Base-by-base conservation (phyloP, 78 protist species). In the Planoprotostelium fungivorum region DNA sequence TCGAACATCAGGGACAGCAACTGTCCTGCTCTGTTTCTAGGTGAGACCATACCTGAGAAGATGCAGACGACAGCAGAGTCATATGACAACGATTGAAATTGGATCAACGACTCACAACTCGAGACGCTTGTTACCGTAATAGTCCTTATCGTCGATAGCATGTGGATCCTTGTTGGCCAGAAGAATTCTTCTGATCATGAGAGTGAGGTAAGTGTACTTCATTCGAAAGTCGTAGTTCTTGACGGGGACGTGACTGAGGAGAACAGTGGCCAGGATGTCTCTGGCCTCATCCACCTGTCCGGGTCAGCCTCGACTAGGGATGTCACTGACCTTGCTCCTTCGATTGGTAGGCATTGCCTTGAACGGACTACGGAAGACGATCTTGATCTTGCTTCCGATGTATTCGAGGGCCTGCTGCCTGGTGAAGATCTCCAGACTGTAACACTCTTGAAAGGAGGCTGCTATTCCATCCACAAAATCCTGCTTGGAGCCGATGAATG, bases 191-290 rank as follows among this genome's bases (percentile, higher is more conserved):
- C 99, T 94, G 16, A 97, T 91, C 98, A 99, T 97, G 38, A 96
- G 84, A 5, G 95, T 94, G 35, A 97, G 9, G 91, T 97, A 98
- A 83, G 94, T 38, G 36, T 86, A 63, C 94, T 98, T 98, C 38
- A 93, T 83, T 31, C 98, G 92, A 93, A 96, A 97, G 89, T 98
- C 84, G 86, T 37, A 95, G 38, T 91, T 34, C 25, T 36, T 38
- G 34, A 95, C 98, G 0, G 99, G 98, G 1, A 99, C 94, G 91
- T 99, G 99, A 1, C 94, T 92, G 38, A 98, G 94, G 0, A 98
- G 35, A 10, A 98, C 98, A 35, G 87, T 84, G 0, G 96, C 94
- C 23, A 99, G 95, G 37, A 97, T 36, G n/a, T 98, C 99, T 29
- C 96, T 86, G 5, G 99, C 99, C 63, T 94, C 94, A 1, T 98